Evolutionary conservation across 495 filamentous ascomycete genomes (phyloP).

Genomic region (Amphirosellinia nigrospora): DNA sequence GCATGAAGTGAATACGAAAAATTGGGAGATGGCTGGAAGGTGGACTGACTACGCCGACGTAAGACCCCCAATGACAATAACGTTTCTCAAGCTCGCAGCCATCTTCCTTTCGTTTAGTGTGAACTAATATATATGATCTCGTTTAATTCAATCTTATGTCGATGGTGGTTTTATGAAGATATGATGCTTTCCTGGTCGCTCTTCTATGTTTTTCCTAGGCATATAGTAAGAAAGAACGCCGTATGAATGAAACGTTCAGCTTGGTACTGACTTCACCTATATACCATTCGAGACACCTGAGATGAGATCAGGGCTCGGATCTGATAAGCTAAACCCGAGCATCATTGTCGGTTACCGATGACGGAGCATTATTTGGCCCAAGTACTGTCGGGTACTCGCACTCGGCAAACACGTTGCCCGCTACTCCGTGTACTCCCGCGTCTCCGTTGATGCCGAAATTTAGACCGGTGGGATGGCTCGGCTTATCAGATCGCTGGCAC

Average conservation of each 20-base stretch:
- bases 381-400: neutral
- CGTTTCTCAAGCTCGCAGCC: constrained; percentile 28
- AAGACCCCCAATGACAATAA: constrained; percentile 39
- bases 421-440: neutral
- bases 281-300: neutral
- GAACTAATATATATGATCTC: neutral
- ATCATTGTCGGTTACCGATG: neutral
- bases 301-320: constrained; percentile 16
- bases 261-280: neutral
- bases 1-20: neutral
- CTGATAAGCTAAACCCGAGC: constrained; percentile 25
- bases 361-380: constrained; percentile 3
- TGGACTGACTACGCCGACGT: constrained; percentile 36
- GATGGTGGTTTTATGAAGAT: neutral
- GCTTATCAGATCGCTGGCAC: constrained; percentile 17
- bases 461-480: constrained; percentile 4
- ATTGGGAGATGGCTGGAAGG: neutral
- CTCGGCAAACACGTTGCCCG: neutral
- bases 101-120: constrained; percentile 1
- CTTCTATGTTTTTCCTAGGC: neutral
- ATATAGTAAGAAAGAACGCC: neutral
- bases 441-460: constrained; percentile 19
- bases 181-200: neutral
- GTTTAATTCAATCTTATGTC: neutral
- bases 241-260: neutral